phyloP scores from a whole-genome alignment of 2,329 filamentous ascomycete species.

The Fusarium lyarnte region DNA sequence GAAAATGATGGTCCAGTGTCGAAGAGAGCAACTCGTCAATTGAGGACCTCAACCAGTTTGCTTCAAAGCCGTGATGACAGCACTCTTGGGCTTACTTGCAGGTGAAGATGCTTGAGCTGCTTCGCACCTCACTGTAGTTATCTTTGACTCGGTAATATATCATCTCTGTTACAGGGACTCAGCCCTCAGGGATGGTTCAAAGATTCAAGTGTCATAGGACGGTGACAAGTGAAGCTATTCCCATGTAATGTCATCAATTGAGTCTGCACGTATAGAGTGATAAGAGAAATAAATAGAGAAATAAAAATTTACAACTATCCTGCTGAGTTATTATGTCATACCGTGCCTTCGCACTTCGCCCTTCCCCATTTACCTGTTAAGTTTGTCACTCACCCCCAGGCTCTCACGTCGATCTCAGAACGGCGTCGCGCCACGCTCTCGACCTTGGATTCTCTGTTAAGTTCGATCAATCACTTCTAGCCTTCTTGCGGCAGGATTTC shows the following conservation, averaged over 20 bases:
- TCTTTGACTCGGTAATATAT: too few relatives aligned
- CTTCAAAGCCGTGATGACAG: too few relatives aligned
- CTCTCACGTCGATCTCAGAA: rapidly evolving
- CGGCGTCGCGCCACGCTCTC: rapidly evolving
- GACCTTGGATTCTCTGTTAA: rapidly evolving
- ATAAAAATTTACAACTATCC: too few relatives aligned
- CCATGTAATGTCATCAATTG: not conserved
- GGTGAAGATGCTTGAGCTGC: too few relatives aligned
- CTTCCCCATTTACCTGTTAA: rapidly evolving
- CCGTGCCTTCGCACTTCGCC: rapidly evolving
- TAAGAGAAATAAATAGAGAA: too few relatives aligned
- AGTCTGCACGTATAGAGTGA: too few relatives aligned
- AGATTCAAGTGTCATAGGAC: not conserved
- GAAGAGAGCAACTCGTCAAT: too few relatives aligned
- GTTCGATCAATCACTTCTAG: rapidly evolving
- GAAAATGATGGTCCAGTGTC: too few relatives aligned
- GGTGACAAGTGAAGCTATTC: not conserved
- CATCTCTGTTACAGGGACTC: too few relatives aligned
- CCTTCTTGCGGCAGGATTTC: rapidly evolving
- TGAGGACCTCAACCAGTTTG: too few relatives aligned
- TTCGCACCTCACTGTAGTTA: too few relatives aligned
- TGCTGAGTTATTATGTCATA: not conserved
- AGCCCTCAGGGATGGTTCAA: not conserved
- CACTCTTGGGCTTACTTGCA: too few relatives aligned
- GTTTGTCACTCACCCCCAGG: rapidly evolving